Percentiles rank a stretch among this genome's conserved stretches.
Evolutionary conservation across 1,284 basidiomycete species (phyloP).

Genomic region (Moniliophthora roreri): DNA sequence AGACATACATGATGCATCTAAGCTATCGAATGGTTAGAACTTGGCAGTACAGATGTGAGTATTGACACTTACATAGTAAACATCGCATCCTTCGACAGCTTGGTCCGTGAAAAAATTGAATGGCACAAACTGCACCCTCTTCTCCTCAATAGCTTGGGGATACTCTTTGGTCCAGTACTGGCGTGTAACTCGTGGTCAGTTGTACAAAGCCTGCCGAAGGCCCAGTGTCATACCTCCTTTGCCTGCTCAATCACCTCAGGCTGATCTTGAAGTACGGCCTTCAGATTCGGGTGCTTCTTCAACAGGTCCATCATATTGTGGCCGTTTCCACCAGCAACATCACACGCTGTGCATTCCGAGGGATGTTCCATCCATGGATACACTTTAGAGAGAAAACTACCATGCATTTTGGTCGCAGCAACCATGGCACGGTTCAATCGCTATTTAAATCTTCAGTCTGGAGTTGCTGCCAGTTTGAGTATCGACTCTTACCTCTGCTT

Average conservation of each 20-base stretch:
- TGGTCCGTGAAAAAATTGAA: slow-evolving; percentile 46
- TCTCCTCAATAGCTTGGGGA: slow-evolving; percentile 28
- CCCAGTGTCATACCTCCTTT: too few relatives aligned
- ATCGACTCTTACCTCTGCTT: not conserved
- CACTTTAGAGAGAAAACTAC: too few relatives aligned
- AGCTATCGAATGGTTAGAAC: too few relatives aligned
- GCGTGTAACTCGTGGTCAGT: too few relatives aligned
- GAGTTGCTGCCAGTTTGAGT: too few relatives aligned
- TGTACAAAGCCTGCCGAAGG: too few relatives aligned
- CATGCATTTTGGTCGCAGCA: slow-evolving; percentile 23
- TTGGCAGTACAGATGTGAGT: too few relatives aligned
- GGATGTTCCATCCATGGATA: slow-evolving; percentile 45
- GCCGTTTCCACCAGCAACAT: slow-evolving; percentile 50
- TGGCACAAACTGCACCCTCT: slow-evolving; percentile 34
- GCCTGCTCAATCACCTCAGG: slow-evolving; percentile 36
- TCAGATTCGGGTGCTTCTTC: slow-evolving; percentile 38
- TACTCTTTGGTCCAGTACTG: slow-evolving; percentile 10
- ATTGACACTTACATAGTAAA: slow-evolving; percentile 45
- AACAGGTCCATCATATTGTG: slow-evolving; percentile 40
- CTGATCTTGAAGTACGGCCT: slow-evolving; percentile 45
- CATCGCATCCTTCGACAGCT: slow-evolving; percentile 38
- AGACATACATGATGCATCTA: slow-evolving; percentile 12
- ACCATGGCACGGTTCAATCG: slow-evolving; percentile 28
- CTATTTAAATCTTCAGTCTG: slow-evolving; percentile 1
- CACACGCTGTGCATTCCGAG: slow-evolving; percentile 38